Base-by-base conservation (phyloP, 768 basidiomycete genomes). In the Rhodotorula toruloides region DNA sequence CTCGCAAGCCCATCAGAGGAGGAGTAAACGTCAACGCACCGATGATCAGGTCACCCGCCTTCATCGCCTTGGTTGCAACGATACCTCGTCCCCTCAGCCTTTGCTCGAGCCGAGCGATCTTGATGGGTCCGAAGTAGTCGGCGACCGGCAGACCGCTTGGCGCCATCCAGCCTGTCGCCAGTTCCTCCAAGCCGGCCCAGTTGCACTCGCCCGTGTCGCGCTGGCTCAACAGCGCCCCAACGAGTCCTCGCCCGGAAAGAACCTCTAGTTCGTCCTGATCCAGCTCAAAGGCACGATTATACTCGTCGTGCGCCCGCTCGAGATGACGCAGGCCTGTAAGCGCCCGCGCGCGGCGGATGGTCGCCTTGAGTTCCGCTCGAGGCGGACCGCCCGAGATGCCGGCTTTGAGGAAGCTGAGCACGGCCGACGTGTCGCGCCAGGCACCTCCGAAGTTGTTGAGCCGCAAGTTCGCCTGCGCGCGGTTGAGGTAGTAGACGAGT, bases 311-410 rank as follows among this genome's bases (percentile, higher is more conserved):
- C 3, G 58, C 65, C 17, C 29, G 14, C 0, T 25, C 31, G 47
- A 49, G 17, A 21, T n/a, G 32, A 13, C 39, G 16, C 39, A 60
- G n/a, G 1, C 54, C 54, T n/a, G 48, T 47, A n/a, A 54, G 39
- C 7, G 67, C 57, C 4, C 48, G 34, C 9, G 46, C 50, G 7
- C 46, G 57, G 2, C 57, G 50, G 10, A 54, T 21, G 19, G 89
- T 80, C 5, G 90, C 91, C 79, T 96, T 98, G 10, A 87, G 89
- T 86, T 77, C 27, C 22, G 44, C 40, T 1, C 11, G 29, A 1
- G 25, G 31, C 21, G 46, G 31, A n/a, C n/a, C n/a, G 1, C 37
- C 39, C 22, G 21, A 14, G 37, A 50, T 52, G 44, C 27, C 37
- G 8, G 19, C 40, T 36, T 31, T 22, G 50, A 57, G 47, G 37